Base-by-base conservation (phyloP, 2,329 filamentous ascomycete species). In the Sporothrix humicola region DNA sequence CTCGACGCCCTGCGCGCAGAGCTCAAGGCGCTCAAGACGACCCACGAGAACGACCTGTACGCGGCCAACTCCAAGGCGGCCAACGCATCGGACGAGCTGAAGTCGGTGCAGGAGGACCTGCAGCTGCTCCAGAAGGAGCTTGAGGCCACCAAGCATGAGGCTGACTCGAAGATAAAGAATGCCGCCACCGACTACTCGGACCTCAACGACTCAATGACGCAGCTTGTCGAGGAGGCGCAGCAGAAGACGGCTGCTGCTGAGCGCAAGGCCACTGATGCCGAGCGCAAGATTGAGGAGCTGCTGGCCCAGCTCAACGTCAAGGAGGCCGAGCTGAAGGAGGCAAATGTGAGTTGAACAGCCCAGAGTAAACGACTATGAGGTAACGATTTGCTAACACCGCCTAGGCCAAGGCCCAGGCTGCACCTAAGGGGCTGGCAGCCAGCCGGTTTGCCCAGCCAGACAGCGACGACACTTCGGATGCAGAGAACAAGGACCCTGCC, bases 321-420 rank as follows among this genome's bases (percentile, higher is more conserved):
- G 82, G 88, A 91, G 58, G 88, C 89, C 56, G 89, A 91, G 81
- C 83, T 91, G 78, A 87, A 85, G 17, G 89, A 91, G 80, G 88
- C 85, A 73, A 87, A 87, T 84, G 89, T 90, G 81, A 23, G 80
- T 77, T 7, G n/a, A 15, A 37, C 31, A 37, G 5, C 2, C 31
- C 31, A 15, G 42, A 8, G 42, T 20, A 2, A 20, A 2, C 3
- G 23, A 2, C 2, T 6, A n/a, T n/a, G 17, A 61, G 17, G 7
- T 61, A 42, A 26, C 5, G 12, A n/a, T 31, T 31, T 20, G 2
- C 66, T 69, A n/a, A 69, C 65, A 52, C 9, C 3, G 3, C 13
- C 8, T 74, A 88, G 86, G 84, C 85, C 72, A 85, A 84, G 77
- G 82, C 82, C 63, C 81, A 82, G n/a, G n/a, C 31, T 37, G 31